Evolutionary conservation across 257 asterid species (phyloP).

Genomic region (Agastache rugosa): DNA sequence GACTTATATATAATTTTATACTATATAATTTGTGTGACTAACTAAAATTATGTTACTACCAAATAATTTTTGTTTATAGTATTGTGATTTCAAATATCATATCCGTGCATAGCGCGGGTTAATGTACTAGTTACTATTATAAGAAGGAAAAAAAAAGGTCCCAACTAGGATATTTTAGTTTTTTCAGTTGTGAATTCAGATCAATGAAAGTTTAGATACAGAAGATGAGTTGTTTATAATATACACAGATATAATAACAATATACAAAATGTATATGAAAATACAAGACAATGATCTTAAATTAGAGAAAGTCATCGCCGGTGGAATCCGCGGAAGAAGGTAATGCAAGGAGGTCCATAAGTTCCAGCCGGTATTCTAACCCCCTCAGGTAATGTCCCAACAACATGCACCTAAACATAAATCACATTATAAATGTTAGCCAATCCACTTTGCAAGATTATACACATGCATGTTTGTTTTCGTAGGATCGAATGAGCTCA

Average conservation of each 20-base stretch:
- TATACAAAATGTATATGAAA: not conserved
- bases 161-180: not conserved
- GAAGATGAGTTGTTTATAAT: not conserved
- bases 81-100: too few species aligned
- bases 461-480: too few species aligned
- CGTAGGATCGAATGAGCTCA: too few species aligned
- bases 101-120: too few species aligned
- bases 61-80: too few species aligned
- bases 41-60: too few species aligned
- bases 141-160: too few species aligned
- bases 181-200: too few species aligned
- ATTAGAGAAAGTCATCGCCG: not conserved
- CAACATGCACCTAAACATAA: constrained; percentile 78
- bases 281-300: not conserved
- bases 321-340: constrained; percentile 29
- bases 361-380: constrained; percentile 82
- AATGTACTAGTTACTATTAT: too few species aligned
- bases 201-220: not conserved
- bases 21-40: too few species aligned
- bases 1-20: too few species aligned
- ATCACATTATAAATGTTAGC: not conserved
- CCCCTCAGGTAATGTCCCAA: constrained; percentile 94
- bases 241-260: not conserved
- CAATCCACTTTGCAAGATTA: too few species aligned
- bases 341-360: constrained; percentile 68